These are phyloP conservation scores for Paraphysoderma sedebokerense DNA, from an alignment of 371 early-diverging fungal genomes.

Conservation along the genomic window DNA sequence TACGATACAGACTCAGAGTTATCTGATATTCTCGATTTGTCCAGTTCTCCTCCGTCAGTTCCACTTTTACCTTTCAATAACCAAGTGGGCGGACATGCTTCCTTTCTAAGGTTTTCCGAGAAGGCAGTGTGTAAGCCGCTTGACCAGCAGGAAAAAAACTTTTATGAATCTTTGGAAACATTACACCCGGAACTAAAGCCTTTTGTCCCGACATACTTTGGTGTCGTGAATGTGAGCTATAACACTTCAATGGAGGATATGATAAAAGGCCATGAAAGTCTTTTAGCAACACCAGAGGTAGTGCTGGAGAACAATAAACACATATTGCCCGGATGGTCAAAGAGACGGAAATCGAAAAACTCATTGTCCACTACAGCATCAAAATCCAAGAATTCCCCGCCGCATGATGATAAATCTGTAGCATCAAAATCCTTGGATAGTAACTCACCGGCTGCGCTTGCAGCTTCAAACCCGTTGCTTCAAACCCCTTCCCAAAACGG, in stretches of 20 bases:
- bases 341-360: conserved; percentile 3
- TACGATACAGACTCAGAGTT: too few relatives aligned
- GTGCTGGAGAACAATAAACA: conserved; percentile 63
- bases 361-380: conserved; percentile 2
- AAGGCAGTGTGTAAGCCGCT: conserved; percentile 79
- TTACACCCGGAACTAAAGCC: conserved; percentile 59
- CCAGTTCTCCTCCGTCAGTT: conserved; percentile 23
- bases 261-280: conserved; percentile 2
- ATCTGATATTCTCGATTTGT: too few relatives aligned
- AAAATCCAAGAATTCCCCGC: too few relatives aligned
- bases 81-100: conserved; percentile 73
- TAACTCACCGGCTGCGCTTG: too few relatives aligned
- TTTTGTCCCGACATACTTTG: conserved; percentile 79
- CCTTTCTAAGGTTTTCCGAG: conserved; percentile 61
- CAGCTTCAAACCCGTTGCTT: too few relatives aligned
- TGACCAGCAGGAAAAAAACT: conserved; percentile 54
- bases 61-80: conserved; percentile 46
- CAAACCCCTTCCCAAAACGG: too few relatives aligned
- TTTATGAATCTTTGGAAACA: conserved; percentile 72
- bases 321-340: conserved; percentile 47
- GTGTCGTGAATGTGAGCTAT: conserved; percentile 82
- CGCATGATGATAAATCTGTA: too few relatives aligned
- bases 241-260: conserved; percentile 10
- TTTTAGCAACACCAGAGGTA: conserved; percentile 44
- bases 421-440: too few relatives aligned